Evolutionary conservation across 805 yeast species (phyloP).

Genomic region (Peterozyma xylosa): DNA sequence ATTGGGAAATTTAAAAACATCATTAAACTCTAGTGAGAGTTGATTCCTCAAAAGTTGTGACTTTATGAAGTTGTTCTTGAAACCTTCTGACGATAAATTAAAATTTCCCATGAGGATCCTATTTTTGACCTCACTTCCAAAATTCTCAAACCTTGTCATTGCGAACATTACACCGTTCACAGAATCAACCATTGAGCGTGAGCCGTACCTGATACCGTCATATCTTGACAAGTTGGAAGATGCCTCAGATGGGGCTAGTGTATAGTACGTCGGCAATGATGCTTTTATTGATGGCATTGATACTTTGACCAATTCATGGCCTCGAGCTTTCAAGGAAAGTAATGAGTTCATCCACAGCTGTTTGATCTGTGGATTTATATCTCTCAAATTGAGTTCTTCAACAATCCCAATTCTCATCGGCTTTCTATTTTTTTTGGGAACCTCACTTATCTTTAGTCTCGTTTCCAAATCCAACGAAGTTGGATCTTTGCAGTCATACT

Average conservation of each 20-base stretch:
- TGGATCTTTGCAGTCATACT: conserved; percentile 70
- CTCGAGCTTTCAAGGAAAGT: conserved; percentile 36
- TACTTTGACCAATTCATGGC: conserved; percentile 48
- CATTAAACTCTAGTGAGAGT: conserved; percentile 59
- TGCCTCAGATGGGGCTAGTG: conserved; percentile 89
- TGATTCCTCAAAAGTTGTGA: conserved; percentile 63
- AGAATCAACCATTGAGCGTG: conserved; percentile 25
- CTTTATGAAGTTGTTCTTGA: conserved; percentile 61
- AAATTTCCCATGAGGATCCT: conserved; percentile 83
- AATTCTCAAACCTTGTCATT: conserved; percentile 54
- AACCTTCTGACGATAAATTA: conserved; percentile 71
- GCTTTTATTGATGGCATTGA: conserved; percentile 63
- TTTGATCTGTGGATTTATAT: conserved; percentile 40
- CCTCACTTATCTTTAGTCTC: conserved; percentile 22
- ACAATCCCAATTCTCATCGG: conserved; percentile 63
- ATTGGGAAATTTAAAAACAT: conserved; percentile 48
- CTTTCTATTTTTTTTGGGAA: conserved; percentile 6
- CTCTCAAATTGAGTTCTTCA: conserved; percentile 51
- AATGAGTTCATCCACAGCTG: conserved; percentile 40
- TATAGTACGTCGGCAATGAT: conserved; percentile 76
- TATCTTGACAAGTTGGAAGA: conserved; percentile 84
- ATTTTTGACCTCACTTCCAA: conserved; percentile 79
- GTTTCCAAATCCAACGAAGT: conserved; percentile 42
- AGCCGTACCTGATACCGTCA: conserved; percentile 87
- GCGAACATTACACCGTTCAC: conserved; percentile 36